Conservation (phyloP, 1,284 basidiomycete species). For the Phlebopus sp. region DNA sequence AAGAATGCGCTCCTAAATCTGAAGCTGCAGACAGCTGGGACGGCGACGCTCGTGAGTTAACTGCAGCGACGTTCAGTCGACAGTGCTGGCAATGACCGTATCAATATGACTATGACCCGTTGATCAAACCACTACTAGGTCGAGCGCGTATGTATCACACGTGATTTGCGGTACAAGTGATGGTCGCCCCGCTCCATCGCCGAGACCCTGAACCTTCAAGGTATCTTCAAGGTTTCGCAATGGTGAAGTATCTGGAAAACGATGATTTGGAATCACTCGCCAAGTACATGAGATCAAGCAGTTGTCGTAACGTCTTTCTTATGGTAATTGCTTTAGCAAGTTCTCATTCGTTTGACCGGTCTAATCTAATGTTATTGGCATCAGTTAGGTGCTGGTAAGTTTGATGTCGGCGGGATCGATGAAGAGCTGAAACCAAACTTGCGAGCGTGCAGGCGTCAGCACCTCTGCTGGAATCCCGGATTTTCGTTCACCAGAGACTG, state of each 20-base stretch:
- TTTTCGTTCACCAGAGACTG: conserved; percentile 75
- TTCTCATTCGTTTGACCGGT: conserved; percentile 1
- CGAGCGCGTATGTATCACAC: no score
- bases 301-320: conserved; percentile 64
- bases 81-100: no score
- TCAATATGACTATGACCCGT: no score
- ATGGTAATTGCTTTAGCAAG: conserved; percentile 56
- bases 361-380: conserved; percentile 4
- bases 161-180: no score
- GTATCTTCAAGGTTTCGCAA: neutral
- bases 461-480: conserved; percentile 81
- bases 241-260: conserved; percentile 27
- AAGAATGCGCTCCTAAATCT: no score
- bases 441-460: conserved; percentile 54
- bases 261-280: conserved; percentile 48
- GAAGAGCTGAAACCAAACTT: conserved; percentile 1
- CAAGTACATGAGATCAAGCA: conserved; percentile 63
- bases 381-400: conserved; percentile 62
- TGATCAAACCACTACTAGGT: no score
- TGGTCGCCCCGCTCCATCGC: no score
- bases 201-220: no score
- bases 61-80: no score
- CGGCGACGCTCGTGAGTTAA: no score
- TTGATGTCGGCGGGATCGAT: neutral
- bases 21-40: no score